Evolutionary conservation across 106 monocot species (phyloP).

Genomic region (Phalaenopsis aphrodite): DNA sequence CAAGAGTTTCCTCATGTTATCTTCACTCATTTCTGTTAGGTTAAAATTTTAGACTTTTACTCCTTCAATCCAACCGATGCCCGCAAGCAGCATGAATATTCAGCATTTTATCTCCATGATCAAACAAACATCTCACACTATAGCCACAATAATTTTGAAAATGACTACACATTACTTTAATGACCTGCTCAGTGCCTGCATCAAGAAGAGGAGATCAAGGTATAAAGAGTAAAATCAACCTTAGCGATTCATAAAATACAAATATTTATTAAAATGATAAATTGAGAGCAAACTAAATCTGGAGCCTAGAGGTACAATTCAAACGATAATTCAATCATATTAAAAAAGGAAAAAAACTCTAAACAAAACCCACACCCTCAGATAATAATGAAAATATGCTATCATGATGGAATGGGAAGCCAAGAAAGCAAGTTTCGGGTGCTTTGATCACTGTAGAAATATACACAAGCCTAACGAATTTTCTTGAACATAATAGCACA

Average conservation of each 20-base stretch:
- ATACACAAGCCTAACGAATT: not conserved
- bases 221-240: not conserved
- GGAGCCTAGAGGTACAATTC: not conserved
- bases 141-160: not conserved
- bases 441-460: not conserved
- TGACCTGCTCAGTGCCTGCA: not conserved
- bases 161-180: not conserved
- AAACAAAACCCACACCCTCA: not conserved
- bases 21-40: too few relatives aligned
- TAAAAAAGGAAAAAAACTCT: not conserved
- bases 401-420: not conserved
- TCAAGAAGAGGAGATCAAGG: not conserved
- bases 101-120: not conserved
- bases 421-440: not conserved
- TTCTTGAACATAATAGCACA: not conserved
- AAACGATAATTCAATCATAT: not conserved
- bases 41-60: too few relatives aligned
- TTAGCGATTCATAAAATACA: not conserved
- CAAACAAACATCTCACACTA: not conserved
- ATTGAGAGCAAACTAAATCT: not conserved
- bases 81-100: too few relatives aligned
- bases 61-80: too few relatives aligned
- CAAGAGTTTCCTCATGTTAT: not conserved
- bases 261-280: not conserved
- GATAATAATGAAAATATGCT: not conserved